phyloP scores from a whole-genome alignment of 2,329 filamentous ascomycete genomes.

The Aurifilum marmelostoma region DNA sequence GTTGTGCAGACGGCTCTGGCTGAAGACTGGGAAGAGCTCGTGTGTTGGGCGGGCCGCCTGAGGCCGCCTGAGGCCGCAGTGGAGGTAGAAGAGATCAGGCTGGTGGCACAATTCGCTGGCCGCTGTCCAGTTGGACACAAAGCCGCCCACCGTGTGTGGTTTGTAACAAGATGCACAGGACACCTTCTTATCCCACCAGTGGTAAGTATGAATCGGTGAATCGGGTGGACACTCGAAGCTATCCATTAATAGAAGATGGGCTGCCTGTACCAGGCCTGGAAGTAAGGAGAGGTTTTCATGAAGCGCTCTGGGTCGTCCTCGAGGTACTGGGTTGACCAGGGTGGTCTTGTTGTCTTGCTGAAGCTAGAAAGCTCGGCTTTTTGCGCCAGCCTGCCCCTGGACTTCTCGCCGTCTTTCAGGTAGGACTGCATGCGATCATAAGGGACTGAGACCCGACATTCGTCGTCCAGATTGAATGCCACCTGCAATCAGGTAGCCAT shows the following conservation, averaged over 20 bases:
- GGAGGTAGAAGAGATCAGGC: constrained; percentile 12
- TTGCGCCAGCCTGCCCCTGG: not conserved
- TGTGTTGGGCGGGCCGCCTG: constrained; percentile 7
- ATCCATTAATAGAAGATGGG: constrained; percentile 8
- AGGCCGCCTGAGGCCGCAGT: constrained; percentile 1
- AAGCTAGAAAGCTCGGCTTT: not conserved
- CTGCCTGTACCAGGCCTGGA: constrained; percentile 11
- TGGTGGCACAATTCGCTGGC: constrained; percentile 12
- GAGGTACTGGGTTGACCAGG: constrained; percentile 5
- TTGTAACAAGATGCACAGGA: not conserved
- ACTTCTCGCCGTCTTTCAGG: not conserved
- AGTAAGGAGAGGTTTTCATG: not conserved
- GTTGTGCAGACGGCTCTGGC: constrained; percentile 13
- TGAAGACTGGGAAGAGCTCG: constrained; percentile 11
- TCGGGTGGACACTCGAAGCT: constrained; percentile 6
- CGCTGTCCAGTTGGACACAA: not conserved
- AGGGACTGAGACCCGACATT: constrained; percentile 11
- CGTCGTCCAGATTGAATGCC: constrained; percentile 13
- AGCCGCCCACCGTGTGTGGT: not conserved
- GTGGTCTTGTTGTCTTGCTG: not conserved
- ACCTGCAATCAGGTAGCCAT: constrained; percentile 11
- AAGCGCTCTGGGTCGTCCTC: constrained; percentile 6
- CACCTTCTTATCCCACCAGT: constrained; percentile 7
- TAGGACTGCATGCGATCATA: constrained; percentile 9
- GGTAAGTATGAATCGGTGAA: not conserved